These are phyloP conservation scores for Bretschneidera sinensis DNA, from an alignment of 345 rosid genomes.

Conservation along the genomic window DNA sequence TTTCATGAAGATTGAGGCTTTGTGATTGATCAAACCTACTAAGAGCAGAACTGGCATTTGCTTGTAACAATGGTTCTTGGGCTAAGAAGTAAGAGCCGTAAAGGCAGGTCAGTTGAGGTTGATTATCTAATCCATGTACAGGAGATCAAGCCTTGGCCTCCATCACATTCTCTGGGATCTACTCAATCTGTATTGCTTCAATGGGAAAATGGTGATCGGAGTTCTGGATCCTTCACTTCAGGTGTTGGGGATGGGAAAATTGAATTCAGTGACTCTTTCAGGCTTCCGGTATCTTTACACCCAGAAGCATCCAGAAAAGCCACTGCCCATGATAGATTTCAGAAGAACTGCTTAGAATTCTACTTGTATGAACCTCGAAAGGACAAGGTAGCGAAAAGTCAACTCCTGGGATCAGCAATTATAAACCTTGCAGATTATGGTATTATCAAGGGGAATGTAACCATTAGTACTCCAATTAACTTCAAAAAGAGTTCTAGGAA, in stretches of 20 bases:
- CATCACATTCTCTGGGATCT: slow-evolving; percentile 41
- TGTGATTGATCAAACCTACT: slow-evolving; percentile 19
- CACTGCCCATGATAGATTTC: no score
- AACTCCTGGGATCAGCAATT: slow-evolving; percentile 67
- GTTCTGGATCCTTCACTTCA: slow-evolving; percentile 57
- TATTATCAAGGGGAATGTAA: slow-evolving; percentile 36
- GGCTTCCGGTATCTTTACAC: no score
- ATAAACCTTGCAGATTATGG: slow-evolving; percentile 83
- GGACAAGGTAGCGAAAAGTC: slow-evolving; percentile 62
- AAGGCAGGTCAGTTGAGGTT: no score
- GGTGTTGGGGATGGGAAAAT: no score
- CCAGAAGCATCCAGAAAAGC: no score
- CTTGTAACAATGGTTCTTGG: no score
- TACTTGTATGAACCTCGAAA: slow-evolving; percentile 60
- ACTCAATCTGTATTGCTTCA: slow-evolving; percentile 58
- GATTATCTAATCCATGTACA: no score
- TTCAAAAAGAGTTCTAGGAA: slow-evolving; percentile 62
- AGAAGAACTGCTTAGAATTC: slow-evolving; percentile 67
- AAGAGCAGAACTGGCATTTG: slow-evolving; percentile 14
- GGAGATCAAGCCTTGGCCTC: slow-evolving; percentile 86
- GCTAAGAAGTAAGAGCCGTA: no score
- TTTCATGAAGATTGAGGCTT: slow-evolving; percentile 14
- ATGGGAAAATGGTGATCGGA: slow-evolving; percentile 71
- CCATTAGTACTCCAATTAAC: slow-evolving; percentile 46
- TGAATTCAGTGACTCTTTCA: no score